Base-by-base conservation (phyloP, 257 asterid species). In the Petrea volubilis region DNA sequence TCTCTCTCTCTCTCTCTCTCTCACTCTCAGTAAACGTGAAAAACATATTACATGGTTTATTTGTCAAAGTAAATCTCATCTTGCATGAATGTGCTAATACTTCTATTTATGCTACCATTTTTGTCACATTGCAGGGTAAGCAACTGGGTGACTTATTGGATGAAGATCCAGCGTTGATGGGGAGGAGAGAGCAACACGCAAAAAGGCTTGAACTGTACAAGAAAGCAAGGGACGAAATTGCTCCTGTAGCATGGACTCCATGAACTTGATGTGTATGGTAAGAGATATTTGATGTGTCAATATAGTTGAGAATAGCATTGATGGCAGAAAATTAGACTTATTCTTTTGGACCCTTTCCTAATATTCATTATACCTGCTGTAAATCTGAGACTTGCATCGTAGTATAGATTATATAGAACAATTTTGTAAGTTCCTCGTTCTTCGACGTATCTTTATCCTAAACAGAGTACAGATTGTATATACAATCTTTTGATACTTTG, bases 91-190 rank as follows among this genome's bases (percentile, higher is more conserved):
- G 52, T 18, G n/a, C n/a, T n/a, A n/a, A n/a, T n/a, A n/a, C n/a
- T n/a, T n/a, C n/a, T n/a, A n/a, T n/a, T n/a, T n/a, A n/a, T n/a
- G n/a, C n/a, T n/a, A n/a, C n/a, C n/a, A n/a, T n/a, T n/a, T 69
- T 34, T 63, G 60, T 67, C 49, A 52, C 70, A n/a, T 78, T 27
- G 51, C 89, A 92, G 98, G 97, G 91, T 6, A 81, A 86, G 78
- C 86, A 84, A 50, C 96, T 92, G 0, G 79, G 76, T 2, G 88
- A 85, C 1, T 69, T 92, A 57, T 70, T 92, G 59, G 96, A 92
- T 20, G 98, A 92, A 81, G 98, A 92, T 80, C 97, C 98, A 0
- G 68, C 97, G 6, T 74, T 92, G 86, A 92, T 92, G 96, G 98
- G 85, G 84, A 92, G 76, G 80, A 90, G 98, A 75, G 75, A 23